Conservation (phyloP, 352 stramenopile genomes). For the Aphanomyces cochlioides region DNA sequence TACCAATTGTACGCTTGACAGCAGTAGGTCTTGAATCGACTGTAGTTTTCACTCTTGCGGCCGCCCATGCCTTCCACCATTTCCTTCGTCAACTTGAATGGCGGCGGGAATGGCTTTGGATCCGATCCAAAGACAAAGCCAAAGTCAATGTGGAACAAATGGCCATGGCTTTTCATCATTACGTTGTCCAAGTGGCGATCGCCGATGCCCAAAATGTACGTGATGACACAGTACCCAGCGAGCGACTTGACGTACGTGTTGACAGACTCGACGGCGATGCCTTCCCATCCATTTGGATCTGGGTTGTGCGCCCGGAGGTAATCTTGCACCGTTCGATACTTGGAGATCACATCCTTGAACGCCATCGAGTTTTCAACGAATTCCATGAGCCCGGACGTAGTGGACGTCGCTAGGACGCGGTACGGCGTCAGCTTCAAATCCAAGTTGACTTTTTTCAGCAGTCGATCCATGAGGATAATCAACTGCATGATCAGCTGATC, state of each 20-base stretch:
- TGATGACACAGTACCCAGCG: slow-evolving; percentile 99
- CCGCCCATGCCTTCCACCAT: slow-evolving; percentile 98
- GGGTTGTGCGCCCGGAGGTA: slow-evolving; percentile 86
- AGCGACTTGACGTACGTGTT: slow-evolving; percentile 97
- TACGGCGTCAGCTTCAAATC: slow-evolving; percentile 98
- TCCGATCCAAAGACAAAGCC: slow-evolving; percentile 99
- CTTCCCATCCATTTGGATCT: slow-evolving; percentile 78
- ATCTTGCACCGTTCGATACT: slow-evolving; percentile 90
- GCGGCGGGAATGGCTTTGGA: slow-evolving; percentile 97
- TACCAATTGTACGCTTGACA: slow-evolving; percentile 89
- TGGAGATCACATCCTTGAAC: slow-evolving; percentile 94
- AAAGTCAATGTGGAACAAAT: slow-evolving; percentile 99
- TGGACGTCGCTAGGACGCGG: slow-evolving; percentile 79
- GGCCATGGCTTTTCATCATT: slow-evolving; percentile 94
- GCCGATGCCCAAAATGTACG: slow-evolving; percentile 98
- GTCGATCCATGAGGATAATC: slow-evolving; percentile 98
- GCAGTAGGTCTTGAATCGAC: slow-evolving; percentile 91
- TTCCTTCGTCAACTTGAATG: slow-evolving; percentile 97
- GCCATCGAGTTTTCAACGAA: slow-evolving; percentile 96
- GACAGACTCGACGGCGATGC: slow-evolving; percentile 87
- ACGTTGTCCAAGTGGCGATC: slow-evolving; percentile 99
- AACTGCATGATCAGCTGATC: slow-evolving; percentile 99
- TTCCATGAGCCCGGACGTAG: slow-evolving; percentile 94
- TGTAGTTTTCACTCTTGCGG: slow-evolving; percentile 87
- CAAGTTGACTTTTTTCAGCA: slow-evolving; percentile 98